A percentile compares a stretch with the other conserved stretches of the same genome.
phyloP scores from a whole-genome alignment of 2,329 filamentous ascomycete genomes.

The Cytospora piceae region DNA sequence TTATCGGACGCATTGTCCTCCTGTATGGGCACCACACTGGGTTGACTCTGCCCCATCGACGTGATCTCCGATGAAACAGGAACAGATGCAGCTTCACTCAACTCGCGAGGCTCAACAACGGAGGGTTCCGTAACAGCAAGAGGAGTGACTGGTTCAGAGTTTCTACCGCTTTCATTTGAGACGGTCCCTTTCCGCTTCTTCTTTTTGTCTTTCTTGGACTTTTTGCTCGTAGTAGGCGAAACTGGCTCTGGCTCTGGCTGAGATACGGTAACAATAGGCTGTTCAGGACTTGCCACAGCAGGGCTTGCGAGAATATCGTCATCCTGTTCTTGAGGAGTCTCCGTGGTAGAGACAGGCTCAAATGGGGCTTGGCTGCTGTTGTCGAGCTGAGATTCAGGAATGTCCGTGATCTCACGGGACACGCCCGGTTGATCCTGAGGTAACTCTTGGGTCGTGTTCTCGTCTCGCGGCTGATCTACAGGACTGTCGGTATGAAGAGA shows the following conservation, averaged over 20 bases:
- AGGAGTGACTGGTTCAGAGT: conserved; percentile 14
- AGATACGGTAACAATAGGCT: conserved; percentile 4
- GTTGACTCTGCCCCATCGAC: background rate
- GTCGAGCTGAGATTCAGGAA: background rate
- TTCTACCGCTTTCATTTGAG: conserved; percentile 17
- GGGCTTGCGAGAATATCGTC: background rate
- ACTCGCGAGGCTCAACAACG: background rate
- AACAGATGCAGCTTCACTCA: background rate
- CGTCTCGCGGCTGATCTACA: background rate
- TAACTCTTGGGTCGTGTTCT: background rate
- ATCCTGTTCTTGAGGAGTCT: background rate
- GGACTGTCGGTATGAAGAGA: background rate
- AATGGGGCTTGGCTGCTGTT: background rate
- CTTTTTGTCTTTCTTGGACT: conserved; percentile 42
- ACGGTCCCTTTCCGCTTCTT: conserved; percentile 27
- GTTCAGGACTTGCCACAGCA: background rate
- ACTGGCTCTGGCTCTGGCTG: conserved; percentile 31
- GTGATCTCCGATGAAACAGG: background rate
- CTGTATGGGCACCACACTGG: background rate
- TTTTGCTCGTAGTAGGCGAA: conserved; percentile 37
- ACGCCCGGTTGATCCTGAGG: background rate
- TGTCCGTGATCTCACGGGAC: background rate
- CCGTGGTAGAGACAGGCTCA: conserved; percentile 3
- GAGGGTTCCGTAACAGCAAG: conserved; percentile 6
- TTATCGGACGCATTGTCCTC: background rate